These are phyloP conservation scores for Candida khao-thaluensis DNA, from an alignment of 805 yeast species.

Conservation along the genomic window DNA sequence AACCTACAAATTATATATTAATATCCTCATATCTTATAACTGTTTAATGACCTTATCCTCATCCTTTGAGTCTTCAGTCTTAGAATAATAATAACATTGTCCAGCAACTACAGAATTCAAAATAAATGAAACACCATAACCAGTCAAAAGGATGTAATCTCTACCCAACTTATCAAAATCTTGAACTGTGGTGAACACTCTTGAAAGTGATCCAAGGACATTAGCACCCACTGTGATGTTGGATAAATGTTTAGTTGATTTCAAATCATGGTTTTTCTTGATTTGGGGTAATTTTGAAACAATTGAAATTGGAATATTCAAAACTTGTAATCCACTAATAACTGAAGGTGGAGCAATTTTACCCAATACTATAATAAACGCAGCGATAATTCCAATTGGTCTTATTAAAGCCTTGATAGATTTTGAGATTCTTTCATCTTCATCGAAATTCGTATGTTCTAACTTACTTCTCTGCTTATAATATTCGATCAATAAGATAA, in stretches of 20 bases:
- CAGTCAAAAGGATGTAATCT: slow-evolving; percentile 37
- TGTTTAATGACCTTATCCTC: slow-evolving; percentile 15
- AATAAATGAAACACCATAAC: slow-evolving; percentile 34
- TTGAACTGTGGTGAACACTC: slow-evolving; percentile 41
- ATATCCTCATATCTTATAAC: too few relatives aligned
- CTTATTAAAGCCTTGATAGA: slow-evolving; percentile 20
- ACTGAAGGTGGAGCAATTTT: slow-evolving; percentile 30
- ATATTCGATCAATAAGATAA: slow-evolving; percentile 35
- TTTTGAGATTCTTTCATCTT: slow-evolving; percentile 18
- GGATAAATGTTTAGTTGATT: slow-evolving; percentile 38
- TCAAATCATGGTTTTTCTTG: slow-evolving; percentile 29
- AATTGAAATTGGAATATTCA: slow-evolving; percentile 38
- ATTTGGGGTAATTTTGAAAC: slow-evolving; percentile 43
- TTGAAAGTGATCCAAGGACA: slow-evolving; percentile 35
- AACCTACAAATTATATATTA: too few relatives aligned
- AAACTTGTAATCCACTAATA: slow-evolving; percentile 32
- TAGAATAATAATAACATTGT: slow-evolving; percentile 27
- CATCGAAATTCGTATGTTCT: slow-evolving; percentile 16
- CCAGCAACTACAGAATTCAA: slow-evolving; percentile 37
- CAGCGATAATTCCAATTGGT: slow-evolving; percentile 30
- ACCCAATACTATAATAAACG: slow-evolving; percentile 26
- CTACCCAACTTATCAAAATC: slow-evolving; percentile 28
- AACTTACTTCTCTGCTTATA: slow-evolving; percentile 27
- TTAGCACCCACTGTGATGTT: slow-evolving; percentile 42
- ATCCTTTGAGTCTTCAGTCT: slow-evolving; percentile 10